Base-by-base conservation (phyloP, 2,329 filamentous ascomycete species). In the Magnaporthiopsis incrustans region DNA sequence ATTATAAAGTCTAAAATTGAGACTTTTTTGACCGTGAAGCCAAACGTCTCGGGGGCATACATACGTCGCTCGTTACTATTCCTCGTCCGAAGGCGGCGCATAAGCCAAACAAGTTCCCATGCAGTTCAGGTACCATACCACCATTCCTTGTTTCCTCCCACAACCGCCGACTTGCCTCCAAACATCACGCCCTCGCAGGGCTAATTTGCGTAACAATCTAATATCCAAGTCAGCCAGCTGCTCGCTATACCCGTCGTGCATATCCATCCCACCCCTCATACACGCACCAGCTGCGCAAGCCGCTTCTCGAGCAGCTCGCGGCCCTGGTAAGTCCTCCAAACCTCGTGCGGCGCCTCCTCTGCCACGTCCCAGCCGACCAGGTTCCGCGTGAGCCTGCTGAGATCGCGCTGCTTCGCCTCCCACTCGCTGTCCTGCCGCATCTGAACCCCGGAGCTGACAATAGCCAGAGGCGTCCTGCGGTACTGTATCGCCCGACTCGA, bases 341-440 rank as follows among this genome's bases (percentile, higher is more conserved):
- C 89, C 73, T 93, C 85, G 74, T 96, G 91, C 6, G 92, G 90
- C 3, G 93, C 92, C 67, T 88, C 85, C 65, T 90, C 85, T 14
- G 97, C 91, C 63, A 97, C 85, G 74, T 97, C 92, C 93, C 94
- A 99, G 56, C 84, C 80, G 65, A 90, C 75, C 62, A 98, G 78
- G 60, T 92, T 92, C 63, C 88, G 82, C 0, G 94, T 97, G 68
- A 98, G 79, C 65, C 83, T 85, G 10, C 88, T 92, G 66, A 97
- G 77, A 71, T 97, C 93, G 69, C 90, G 82, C 79, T 99, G 95
- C 74, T 92, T 92, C 67, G 84, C 79, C 73, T 90, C 88, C 95
- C 95, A 99, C 64, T 85, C 82, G 60, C 80, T 78, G 73, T 90
- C 88, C 61, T 76, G 81, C 65, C 85, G 82, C 64, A 92, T 81